Conservation (phyloP, 1,284 basidiomycete genomes). For the Lentinus polychrous region DNA sequence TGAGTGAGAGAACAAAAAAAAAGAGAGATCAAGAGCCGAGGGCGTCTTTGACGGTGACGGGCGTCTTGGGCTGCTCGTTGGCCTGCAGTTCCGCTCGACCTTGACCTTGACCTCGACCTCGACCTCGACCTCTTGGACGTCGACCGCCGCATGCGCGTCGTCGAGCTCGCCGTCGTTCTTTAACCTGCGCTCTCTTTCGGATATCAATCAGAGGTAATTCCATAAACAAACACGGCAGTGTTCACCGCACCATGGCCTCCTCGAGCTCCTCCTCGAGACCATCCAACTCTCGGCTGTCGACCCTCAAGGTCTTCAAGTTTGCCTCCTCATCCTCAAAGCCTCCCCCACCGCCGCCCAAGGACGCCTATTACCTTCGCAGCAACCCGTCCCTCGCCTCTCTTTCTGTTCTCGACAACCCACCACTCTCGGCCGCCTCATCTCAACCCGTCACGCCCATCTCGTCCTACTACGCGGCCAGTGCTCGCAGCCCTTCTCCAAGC, state of each 20-base stretch:
- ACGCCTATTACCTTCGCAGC: constrained; percentile 39
- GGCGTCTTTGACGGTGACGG: too few species aligned
- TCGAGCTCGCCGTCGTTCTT: too few species aligned
- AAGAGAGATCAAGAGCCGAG: too few species aligned
- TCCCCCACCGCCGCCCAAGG: constrained; percentile 64
- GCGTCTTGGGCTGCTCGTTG: too few species aligned
- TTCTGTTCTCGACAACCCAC: constrained; percentile 32
- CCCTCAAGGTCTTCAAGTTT: constrained; percentile 55
- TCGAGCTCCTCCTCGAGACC: constrained; percentile 22
- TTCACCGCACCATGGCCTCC: background rate
- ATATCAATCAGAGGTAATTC: too few species aligned
- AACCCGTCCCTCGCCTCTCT: constrained; percentile 52
- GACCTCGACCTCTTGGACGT: too few species aligned
- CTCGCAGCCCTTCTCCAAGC: constrained; percentile 24
- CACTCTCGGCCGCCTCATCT: constrained; percentile 32
- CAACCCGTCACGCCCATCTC: constrained; percentile 27
- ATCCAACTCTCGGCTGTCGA: constrained; percentile 48
- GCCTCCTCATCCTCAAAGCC: constrained; percentile 29
- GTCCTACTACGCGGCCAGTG: constrained; percentile 25
- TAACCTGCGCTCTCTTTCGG: too few species aligned
- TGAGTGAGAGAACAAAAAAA: too few species aligned
- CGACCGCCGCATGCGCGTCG: too few species aligned
- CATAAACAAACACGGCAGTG: too few species aligned
- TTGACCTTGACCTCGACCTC: background rate
- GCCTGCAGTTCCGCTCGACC: too few species aligned